Conservation (phyloP, 768 basidiomycete genomes). For the Exsudoporus frostii region DNA sequence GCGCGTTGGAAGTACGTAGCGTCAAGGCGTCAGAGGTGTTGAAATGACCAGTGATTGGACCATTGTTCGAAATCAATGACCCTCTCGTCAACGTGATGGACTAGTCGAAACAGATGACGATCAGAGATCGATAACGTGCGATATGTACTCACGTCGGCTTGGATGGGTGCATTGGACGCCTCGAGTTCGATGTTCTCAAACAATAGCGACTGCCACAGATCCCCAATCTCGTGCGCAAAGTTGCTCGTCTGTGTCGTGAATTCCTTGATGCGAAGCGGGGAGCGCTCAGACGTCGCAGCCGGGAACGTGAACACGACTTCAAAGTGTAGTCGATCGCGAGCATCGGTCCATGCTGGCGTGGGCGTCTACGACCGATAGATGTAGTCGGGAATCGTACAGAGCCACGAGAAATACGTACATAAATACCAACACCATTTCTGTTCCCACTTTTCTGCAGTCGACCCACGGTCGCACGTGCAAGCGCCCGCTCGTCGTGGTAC, state of each 20-base stretch:
- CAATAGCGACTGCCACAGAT: conserved; percentile 26
- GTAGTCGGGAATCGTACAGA: no score
- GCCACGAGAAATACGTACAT: no score
- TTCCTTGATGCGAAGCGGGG: conserved; percentile 23
- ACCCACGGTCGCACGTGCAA: conserved; percentile 32
- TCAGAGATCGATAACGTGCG: background rate
- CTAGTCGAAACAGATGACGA: conserved; percentile 17
- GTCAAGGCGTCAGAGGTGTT: conserved; percentile 27
- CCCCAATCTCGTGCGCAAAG: conserved; percentile 29
- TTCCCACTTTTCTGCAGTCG: conserved; percentile 25
- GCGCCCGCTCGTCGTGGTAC: conserved; percentile 23
- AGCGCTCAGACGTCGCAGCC: background rate
- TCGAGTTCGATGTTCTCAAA: conserved; percentile 27
- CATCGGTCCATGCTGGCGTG: background rate
- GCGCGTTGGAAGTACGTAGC: conserved; percentile 35
- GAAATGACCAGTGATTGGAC: conserved; percentile 37
- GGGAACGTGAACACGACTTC: conserved; percentile 33
- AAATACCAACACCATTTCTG: conserved; percentile 37
- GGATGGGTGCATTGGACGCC: conserved; percentile 27
- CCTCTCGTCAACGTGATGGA: conserved; percentile 27
- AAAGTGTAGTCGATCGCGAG: conserved; percentile 22
- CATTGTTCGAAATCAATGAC: conserved; percentile 31
- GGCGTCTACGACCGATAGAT: conserved; percentile 18
- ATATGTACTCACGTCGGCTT: conserved; percentile 26
- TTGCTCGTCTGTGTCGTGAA: conserved; percentile 29